Percentiles rank a stretch among this genome's conserved stretches.
Evolutionary conservation across 441 rosid species (phyloP).

Genomic region (Populus hybrid): DNA sequence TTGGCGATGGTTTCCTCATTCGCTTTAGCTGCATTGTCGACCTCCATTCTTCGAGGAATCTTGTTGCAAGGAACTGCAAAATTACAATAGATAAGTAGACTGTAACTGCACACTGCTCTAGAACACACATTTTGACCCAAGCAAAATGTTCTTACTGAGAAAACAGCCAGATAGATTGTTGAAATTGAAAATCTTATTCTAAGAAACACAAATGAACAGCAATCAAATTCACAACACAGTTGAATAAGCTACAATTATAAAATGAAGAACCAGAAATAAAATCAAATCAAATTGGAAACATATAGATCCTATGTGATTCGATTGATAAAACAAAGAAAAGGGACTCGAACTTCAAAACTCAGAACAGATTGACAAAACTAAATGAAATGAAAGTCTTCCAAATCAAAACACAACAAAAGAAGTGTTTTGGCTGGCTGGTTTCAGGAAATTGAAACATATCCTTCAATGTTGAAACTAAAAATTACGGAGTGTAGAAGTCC

Average conservation of each 20-base stretch:
- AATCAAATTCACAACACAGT: background rate
- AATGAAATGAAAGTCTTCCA: background rate
- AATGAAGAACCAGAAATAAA: background rate
- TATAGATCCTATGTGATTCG: constrained; percentile 5
- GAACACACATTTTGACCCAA: background rate
- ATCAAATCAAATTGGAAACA: background rate
- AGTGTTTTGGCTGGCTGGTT: background rate
- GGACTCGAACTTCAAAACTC: background rate
- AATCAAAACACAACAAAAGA: background rate
- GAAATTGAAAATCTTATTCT: background rate
- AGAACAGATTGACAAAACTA: background rate
- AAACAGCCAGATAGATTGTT: background rate
- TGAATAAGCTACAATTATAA: background rate
- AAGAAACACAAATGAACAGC: background rate
- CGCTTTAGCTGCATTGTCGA: constrained; percentile 32
- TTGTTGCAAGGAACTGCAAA: constrained; percentile 23
- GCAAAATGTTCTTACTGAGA: background rate
- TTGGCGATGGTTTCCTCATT: constrained; percentile 34
- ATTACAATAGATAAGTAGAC: constrained; percentile 10
- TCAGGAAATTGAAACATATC: background rate
- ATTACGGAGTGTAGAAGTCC: background rate
- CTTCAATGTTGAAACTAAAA: background rate
- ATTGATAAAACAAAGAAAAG: background rate
- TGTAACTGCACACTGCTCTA: background rate
- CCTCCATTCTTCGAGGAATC: constrained; percentile 43